These are phyloP conservation scores for Chlorophyllum brunneum DNA, from an alignment of 768 basidiomycete genomes.

Conservation along the genomic window DNA sequence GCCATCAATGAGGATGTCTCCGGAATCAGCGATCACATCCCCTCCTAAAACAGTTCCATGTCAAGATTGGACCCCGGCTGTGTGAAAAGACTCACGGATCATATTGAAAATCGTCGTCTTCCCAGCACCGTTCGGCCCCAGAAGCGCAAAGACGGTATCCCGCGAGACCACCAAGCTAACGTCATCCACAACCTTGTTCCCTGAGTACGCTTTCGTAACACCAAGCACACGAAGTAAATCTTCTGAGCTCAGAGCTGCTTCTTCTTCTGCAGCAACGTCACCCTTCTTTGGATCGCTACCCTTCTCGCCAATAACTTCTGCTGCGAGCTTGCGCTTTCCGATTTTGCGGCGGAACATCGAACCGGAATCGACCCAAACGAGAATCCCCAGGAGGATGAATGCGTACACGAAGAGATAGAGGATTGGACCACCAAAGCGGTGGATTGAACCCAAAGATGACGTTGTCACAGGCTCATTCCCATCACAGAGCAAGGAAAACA, in stretches of 20 bases:
- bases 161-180: conserved; percentile 64
- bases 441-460: conserved; percentile 47
- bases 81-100: conserved; percentile 49
- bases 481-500: conserved; percentile 71
- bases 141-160: conserved; percentile 63
- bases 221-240: conserved; percentile 61
- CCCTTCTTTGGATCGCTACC: conserved; percentile 22
- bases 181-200: conserved; percentile 63
- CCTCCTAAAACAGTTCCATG: conserved; percentile 43
- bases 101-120: conserved; percentile 82
- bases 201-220: conserved; percentile 57
- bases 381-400: conserved; percentile 53
- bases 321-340: conserved; percentile 18
- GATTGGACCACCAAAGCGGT: conserved; percentile 71
- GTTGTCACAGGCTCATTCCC: conserved; percentile 44
- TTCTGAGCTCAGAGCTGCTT: conserved; percentile 39
- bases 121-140: conserved; percentile 82
- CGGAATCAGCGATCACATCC: conserved; percentile 60
- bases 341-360: conserved; percentile 42
- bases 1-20: conserved; percentile 67
- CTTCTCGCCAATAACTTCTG: conserved; percentile 5
- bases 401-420: conserved; percentile 63
- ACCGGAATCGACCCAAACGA: conserved; percentile 74
- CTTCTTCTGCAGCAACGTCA: conserved; percentile 56
- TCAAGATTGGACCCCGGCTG: neutral